Percentiles rank a stretch among this genome's conserved stretches.
phyloP scores from a whole-genome alignment of 768 basidiomycete genomes.

The Psilocybe cyanescens region DNA sequence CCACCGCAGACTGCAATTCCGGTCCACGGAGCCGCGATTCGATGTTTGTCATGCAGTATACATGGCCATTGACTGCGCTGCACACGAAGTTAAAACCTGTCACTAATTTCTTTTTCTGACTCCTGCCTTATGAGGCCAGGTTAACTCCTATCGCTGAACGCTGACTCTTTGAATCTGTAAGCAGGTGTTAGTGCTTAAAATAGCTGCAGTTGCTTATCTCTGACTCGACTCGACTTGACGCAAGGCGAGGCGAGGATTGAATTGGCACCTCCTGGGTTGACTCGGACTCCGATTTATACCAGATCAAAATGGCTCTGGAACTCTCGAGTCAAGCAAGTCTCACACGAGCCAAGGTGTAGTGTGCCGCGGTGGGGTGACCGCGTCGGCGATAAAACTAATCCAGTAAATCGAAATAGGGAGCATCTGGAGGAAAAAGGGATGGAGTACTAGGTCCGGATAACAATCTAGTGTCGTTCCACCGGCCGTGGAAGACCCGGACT shows the following conservation, averaged over 20 bases:
- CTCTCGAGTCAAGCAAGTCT: neutral
- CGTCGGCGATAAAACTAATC: neutral
- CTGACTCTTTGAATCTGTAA: neutral
- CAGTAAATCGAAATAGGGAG: too few species aligned
- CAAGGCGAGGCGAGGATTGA: neutral
- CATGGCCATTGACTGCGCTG: too few species aligned
- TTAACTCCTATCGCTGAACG: neutral
- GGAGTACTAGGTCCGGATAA: too few species aligned
- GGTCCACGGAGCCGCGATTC: too few species aligned
- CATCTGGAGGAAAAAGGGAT: neutral
- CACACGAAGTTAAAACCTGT: too few species aligned
- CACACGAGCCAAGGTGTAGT: neutral
- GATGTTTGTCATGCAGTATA: too few species aligned
- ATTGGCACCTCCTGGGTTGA: neutral
- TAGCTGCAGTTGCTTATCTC: neutral
- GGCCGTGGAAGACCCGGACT: too few species aligned
- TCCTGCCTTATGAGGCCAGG: too few species aligned
- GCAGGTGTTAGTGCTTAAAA: too few species aligned
- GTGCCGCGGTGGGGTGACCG: neutral
- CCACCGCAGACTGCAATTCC: too few species aligned
- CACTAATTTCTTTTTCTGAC: too few species aligned
- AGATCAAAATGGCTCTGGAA: neutral
- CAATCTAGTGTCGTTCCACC: too few species aligned
- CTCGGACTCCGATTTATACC: neutral
- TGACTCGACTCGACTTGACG: neutral